Conservation (phyloP, 805 yeast species). For the Wickerhamomyces hampshirensis region DNA sequence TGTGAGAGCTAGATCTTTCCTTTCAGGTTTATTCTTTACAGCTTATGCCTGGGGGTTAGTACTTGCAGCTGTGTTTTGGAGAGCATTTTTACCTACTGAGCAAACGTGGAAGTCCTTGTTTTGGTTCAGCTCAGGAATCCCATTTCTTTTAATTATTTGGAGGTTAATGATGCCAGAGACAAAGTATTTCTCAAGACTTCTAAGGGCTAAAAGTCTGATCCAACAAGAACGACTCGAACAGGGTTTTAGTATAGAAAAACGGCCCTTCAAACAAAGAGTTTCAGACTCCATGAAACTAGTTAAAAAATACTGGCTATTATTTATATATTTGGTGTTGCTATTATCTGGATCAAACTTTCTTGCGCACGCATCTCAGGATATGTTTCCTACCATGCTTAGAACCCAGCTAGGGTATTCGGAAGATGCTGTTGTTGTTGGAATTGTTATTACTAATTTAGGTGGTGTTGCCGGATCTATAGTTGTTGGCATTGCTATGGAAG, state of each 20-base stretch:
- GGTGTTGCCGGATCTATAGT: constrained; percentile 60
- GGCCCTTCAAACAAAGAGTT: constrained; percentile 20
- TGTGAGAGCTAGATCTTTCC: constrained; percentile 50
- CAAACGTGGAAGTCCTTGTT: constrained; percentile 66
- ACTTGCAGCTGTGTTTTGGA: constrained; percentile 56
- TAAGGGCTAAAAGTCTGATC: constrained; percentile 26
- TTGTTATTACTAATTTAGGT: constrained; percentile 61
- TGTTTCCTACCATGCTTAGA: constrained; percentile 59
- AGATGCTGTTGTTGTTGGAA: constrained; percentile 52
- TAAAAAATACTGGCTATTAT: constrained; percentile 55
- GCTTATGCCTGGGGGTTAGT: constrained; percentile 65
- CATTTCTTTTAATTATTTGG: constrained; percentile 53
- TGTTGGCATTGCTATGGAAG: constrained; percentile 51
- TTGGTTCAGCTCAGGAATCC: constrained; percentile 69
- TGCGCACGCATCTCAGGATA: constrained; percentile 73
- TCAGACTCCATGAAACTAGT: constrained; percentile 30
- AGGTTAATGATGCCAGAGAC: constrained; percentile 59
- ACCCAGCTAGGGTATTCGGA: constrained; percentile 44
- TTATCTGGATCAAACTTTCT: constrained; percentile 69
- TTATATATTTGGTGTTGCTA: constrained; percentile 51
- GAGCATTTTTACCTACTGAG: constrained; percentile 48
- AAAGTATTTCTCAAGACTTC: constrained; percentile 36
- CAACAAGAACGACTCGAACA: constrained; percentile 24
- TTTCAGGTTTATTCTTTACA: constrained; percentile 56
- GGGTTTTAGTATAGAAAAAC: constrained; percentile 25